Conservation (phyloP, 306 rosid species). For the Notholithocarpus densiflorus region DNA sequence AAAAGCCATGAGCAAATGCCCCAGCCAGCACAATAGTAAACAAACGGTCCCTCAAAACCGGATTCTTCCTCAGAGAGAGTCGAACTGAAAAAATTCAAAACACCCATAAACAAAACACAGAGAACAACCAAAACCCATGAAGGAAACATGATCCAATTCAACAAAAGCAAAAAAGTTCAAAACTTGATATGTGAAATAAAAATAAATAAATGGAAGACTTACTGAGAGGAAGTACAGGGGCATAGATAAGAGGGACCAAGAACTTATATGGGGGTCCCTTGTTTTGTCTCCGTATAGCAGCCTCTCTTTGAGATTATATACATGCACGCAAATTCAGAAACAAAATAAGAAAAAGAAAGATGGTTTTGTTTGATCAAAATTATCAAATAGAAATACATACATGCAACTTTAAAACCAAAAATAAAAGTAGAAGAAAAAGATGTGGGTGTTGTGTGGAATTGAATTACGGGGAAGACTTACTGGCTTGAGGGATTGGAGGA, state of each 20-base stretch:
- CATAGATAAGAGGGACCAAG: constrained; percentile 82
- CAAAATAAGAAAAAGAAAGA: not conserved
- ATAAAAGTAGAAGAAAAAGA: not conserved
- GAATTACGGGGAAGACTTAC: constrained; percentile 34
- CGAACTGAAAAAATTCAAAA: constrained; percentile 56
- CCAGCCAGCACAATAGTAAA: constrained; percentile 76
- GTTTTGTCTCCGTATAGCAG: constrained; percentile 47
- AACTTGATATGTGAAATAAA: not conserved
- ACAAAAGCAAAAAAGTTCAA: not conserved
- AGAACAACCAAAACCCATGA: not conserved
- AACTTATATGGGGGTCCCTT: constrained; percentile 70
- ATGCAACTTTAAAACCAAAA: no score
- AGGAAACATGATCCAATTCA: not conserved
- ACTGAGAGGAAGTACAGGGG: constrained; percentile 94
- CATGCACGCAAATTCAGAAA: not conserved
- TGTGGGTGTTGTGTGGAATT: not conserved
- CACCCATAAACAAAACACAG: not conserved
- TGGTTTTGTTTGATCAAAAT: not conserved
- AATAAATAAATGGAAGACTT: constrained; percentile 10
- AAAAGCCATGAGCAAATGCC: constrained; percentile 79
- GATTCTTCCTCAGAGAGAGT: constrained; percentile 64
- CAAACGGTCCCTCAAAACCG: constrained; percentile 88
- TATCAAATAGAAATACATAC: no score
- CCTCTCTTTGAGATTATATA: constrained; percentile 39
- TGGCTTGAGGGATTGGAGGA: constrained; percentile 46